phyloP scores from a whole-genome alignment of 2,329 filamentous ascomycete species.

The Ophiocordyceps camponoti-floridani region DNA sequence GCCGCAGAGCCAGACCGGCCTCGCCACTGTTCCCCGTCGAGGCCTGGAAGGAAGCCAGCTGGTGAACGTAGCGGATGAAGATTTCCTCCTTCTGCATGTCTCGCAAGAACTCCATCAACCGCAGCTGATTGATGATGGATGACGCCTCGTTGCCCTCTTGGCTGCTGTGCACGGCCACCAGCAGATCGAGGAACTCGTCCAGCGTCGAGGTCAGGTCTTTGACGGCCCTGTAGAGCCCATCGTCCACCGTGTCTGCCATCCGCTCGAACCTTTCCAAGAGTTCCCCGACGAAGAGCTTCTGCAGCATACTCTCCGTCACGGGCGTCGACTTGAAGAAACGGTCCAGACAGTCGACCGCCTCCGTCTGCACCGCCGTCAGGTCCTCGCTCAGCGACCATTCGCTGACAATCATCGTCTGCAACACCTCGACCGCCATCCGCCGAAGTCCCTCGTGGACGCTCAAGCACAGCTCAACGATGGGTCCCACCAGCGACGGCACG shows the following conservation, averaged over 20 bases:
- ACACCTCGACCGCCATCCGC: slow-evolving; percentile 75
- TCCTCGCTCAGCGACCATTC: slow-evolving; percentile 96
- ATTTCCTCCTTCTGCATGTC: slow-evolving; percentile 97
- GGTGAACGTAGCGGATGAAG: slow-evolving; percentile 89
- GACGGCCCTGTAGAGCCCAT: slow-evolving; percentile 59
- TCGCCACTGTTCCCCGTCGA: slow-evolving; percentile 66
- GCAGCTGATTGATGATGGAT: slow-evolving; percentile 71
- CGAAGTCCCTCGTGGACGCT: slow-evolving; percentile 88
- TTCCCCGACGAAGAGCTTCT: slow-evolving; percentile 84
- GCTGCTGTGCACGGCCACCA: slow-evolving; percentile 74
- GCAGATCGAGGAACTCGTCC: slow-evolving; percentile 76
- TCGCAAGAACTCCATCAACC: slow-evolving; percentile 88
- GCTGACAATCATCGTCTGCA: slow-evolving; percentile 96
- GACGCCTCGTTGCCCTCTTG: slow-evolving; percentile 58
- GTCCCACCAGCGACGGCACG: slow-evolving; percentile 76
- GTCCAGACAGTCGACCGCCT: slow-evolving; percentile 91
- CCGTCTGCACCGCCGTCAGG: slow-evolving; percentile 76
- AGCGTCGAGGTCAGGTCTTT: slow-evolving; percentile 68
- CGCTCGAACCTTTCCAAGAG: slow-evolving; percentile 64
- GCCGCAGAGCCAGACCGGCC: slow-evolving; percentile 70
- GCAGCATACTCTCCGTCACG: slow-evolving; percentile 71
- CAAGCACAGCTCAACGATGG: slow-evolving; percentile 83
- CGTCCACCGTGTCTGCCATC: slow-evolving; percentile 45
- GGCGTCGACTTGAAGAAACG: slow-evolving; percentile 76
- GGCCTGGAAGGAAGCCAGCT: slow-evolving; percentile 63